Conservation (phyloP, 345 rosid species). For the thale cress (Arabidopsis thaliana) region TAIR10.1 NC_003070.9:26130001-26130500, state of each 20-base stretch:
- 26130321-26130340: conserved; percentile 59
- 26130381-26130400: conserved; percentile 79
- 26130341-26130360: conserved; percentile 62
- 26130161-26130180: conserved; percentile 66
- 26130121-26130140: conserved; percentile 2
- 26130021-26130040: conserved; percentile 51
- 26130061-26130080: neutral
- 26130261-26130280: neutral
- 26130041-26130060: conserved; percentile 60
- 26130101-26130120: neutral
- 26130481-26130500: conserved; percentile 68
- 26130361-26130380: conserved; percentile 65
- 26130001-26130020: conserved; percentile 50
- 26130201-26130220: conserved; percentile 59
- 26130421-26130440: conserved; percentile 58
- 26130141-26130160: conserved; percentile 49
- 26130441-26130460: conserved; percentile 62
- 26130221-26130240: conserved; percentile 64
- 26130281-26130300: neutral
- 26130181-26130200: conserved; percentile 82
- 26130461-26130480: conserved; percentile 83
- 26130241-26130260: conserved; percentile 55
- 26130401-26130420: conserved; percentile 90
- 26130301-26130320: neutral
- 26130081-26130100: conserved; percentile 8